Percentiles rank a stretch among this genome's conserved stretches.
Evolutionary conservation across 148 eudicot species (phyloP).

Genomic region (Chenopodium formosanum): DNA sequence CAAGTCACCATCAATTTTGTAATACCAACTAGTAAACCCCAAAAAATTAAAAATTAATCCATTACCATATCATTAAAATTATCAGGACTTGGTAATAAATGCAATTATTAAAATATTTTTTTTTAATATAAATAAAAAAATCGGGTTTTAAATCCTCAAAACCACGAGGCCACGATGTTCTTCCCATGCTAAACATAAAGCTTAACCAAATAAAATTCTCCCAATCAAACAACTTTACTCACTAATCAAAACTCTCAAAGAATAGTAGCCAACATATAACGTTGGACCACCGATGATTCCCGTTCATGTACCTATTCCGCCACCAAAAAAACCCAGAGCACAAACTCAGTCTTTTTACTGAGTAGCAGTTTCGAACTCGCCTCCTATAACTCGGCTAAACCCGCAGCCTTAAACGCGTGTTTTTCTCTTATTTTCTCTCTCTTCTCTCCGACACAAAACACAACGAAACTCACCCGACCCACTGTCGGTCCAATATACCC

Average conservation of each 20-base stretch:
- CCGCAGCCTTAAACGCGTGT: constrained; percentile 26
- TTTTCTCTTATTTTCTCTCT: constrained; percentile 9
- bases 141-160: too few relatives aligned
- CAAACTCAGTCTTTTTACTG: background rate
- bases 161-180: background rate
- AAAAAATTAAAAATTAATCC: background rate
- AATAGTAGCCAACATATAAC: background rate
- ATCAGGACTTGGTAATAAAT: background rate
- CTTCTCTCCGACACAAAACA: background rate
- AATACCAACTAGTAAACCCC: background rate
- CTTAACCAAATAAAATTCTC: background rate
- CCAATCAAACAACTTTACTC: background rate
- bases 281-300: background rate
- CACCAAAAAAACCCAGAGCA: background rate
- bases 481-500: constrained; percentile 22
- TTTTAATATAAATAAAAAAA: background rate
- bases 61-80: too few relatives aligned
- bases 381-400: constrained; percentile 12
- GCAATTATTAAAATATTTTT: background rate
- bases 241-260: background rate
- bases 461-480: constrained; percentile 10
- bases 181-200: too few relatives aligned
- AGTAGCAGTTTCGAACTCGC: background rate
- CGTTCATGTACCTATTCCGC: background rate
- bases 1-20: background rate